A percentile compares a stretch with the other conserved stretches of the same genome.
These are phyloP conservation scores for Fusarium burgessii DNA, from an alignment of 2,329 filamentous ascomycete species.

Conservation along the genomic window DNA sequence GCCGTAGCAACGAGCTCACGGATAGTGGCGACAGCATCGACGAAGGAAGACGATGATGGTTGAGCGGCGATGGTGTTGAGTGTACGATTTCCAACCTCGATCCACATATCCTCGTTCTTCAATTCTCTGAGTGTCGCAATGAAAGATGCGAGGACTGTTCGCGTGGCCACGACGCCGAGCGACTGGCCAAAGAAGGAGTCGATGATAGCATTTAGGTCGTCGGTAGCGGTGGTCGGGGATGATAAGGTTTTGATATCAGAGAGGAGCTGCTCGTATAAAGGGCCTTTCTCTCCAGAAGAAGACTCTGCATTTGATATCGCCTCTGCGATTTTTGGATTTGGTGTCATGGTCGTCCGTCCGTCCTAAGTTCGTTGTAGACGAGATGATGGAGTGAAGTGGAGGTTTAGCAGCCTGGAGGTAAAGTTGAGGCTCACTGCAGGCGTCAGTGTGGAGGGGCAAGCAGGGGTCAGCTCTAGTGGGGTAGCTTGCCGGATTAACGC, in stretches of 20 bases:
- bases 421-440: constrained; percentile 33
- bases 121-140: constrained; percentile 71
- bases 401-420: constrained; percentile 33
- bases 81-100: constrained; percentile 81
- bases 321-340: constrained; percentile 56
- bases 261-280: constrained; percentile 61
- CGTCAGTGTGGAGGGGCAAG: constrained; percentile 39
- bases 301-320: constrained; percentile 58
- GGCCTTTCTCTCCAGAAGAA: constrained; percentile 55
- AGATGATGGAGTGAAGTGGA: constrained; percentile 24
- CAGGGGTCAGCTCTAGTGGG: constrained; percentile 44
- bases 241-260: constrained; percentile 57
- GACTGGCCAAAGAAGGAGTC: constrained; percentile 75
- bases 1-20: constrained; percentile 86
- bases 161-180: constrained; percentile 80
- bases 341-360: constrained; percentile 50
- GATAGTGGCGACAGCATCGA: constrained; percentile 85
- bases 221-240: constrained; percentile 52
- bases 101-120: constrained; percentile 72
- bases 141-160: constrained; percentile 76
- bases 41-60: constrained; percentile 75
- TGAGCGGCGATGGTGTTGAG: constrained; percentile 72
- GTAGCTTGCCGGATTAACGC: constrained; percentile 34
- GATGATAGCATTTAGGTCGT: constrained; percentile 76
- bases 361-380: neutral